These are phyloP conservation scores for Microcos paniculata DNA, from an alignment of 345 rosid genomes.

Conservation along the genomic window DNA sequence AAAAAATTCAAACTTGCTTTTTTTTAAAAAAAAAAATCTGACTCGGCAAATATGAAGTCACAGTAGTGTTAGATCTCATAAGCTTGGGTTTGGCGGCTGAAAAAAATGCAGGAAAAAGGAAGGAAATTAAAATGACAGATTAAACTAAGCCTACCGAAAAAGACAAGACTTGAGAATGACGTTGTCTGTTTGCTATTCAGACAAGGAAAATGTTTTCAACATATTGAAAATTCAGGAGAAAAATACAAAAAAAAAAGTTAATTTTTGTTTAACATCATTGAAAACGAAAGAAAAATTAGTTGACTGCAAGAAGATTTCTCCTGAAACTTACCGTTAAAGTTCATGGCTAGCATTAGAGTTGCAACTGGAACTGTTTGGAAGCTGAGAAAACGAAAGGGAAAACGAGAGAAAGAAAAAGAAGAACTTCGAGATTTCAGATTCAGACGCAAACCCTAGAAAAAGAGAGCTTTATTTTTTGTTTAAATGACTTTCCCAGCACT, in stretches of 20 bases:
- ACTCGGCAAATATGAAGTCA: background rate
- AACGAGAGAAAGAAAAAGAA: background rate
- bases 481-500: background rate
- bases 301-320: background rate
- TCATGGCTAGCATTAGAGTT: background rate
- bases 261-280: background rate
- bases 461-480: background rate
- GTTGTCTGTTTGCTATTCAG: background rate
- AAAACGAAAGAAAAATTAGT: background rate
- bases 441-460: conserved; percentile 8
- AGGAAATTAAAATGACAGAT: background rate
- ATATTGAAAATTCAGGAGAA: background rate
- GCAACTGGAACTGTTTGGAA: background rate
- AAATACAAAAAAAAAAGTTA: background rate
- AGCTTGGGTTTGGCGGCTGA: conserved; percentile 1
- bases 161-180: background rate
- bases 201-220: background rate
- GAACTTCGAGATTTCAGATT: background rate
- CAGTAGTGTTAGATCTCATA: background rate
- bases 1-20: background rate
- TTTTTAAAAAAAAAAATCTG: background rate
- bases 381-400: background rate
- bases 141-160: background rate
- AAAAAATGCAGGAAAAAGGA: background rate
- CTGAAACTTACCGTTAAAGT: conserved; percentile 6